Evolutionary conservation across 805 yeast genomes (phyloP).

Genomic region (Myxozyma kluyveri): DNA sequence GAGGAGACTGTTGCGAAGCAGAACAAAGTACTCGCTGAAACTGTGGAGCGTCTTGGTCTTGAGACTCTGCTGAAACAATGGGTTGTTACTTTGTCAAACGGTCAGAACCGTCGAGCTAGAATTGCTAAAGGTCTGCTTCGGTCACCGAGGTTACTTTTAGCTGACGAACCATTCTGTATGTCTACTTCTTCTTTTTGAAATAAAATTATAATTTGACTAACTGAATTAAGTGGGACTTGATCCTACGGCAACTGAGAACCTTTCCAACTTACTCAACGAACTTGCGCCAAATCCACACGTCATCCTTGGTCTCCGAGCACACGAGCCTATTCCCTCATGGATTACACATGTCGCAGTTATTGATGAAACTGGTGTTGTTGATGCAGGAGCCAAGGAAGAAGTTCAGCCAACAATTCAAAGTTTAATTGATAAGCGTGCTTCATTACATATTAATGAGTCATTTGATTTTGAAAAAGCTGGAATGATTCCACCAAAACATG

Average conservation of each 20-base stretch:
- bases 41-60: constrained; percentile 54
- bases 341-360: constrained; percentile 67
- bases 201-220: neutral
- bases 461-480: constrained; percentile 7
- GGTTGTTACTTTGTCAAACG: constrained; percentile 86
- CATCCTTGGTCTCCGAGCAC: constrained; percentile 71
- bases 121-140: constrained; percentile 70
- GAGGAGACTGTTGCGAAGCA: constrained; percentile 35
- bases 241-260: constrained; percentile 61
- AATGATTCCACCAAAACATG: constrained; percentile 3
- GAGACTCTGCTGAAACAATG: constrained; percentile 59
- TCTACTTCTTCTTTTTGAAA: neutral
- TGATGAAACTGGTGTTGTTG: constrained; percentile 51
- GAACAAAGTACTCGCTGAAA: constrained; percentile 36
- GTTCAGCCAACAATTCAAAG: constrained; percentile 33
- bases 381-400: constrained; percentile 47
- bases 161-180: constrained; percentile 81
- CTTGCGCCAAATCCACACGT: constrained; percentile 53
- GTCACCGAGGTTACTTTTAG: constrained; percentile 61
- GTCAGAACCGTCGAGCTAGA: constrained; percentile 88
- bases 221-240: constrained; percentile 63
- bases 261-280: constrained; percentile 52
- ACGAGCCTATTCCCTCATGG: constrained; percentile 79
- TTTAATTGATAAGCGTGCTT: constrained; percentile 9
- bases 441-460: constrained; percentile 15